A percentile compares a stretch with the other conserved stretches of the same genome.
phyloP scores from a whole-genome alignment of 1,284 basidiomycete genomes.

The Cryptococcus sp. region DNA sequence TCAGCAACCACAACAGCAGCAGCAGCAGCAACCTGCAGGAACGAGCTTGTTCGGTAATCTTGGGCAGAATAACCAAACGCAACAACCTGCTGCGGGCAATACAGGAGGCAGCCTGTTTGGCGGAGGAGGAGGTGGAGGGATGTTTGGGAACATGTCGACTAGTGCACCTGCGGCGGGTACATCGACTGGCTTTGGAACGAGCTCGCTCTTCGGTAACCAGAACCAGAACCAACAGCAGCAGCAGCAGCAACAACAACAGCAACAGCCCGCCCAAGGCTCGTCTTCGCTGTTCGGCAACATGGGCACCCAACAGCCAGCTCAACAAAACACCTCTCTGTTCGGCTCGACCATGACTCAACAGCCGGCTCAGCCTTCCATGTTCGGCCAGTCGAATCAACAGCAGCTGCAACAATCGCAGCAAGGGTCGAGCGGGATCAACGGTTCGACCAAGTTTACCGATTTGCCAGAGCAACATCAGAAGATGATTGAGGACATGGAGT shows the following conservation, averaged over 20 bases:
- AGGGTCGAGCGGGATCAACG: conserved; percentile 18
- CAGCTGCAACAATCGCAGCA: background rate
- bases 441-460: conserved; percentile 39
- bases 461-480: conserved; percentile 35
- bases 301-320: background rate
- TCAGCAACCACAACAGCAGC: background rate
- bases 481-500: conserved; percentile 40
- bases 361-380: background rate
- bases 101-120: conserved; percentile 9
- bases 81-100: background rate
- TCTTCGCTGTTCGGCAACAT: conserved; percentile 8
- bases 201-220: conserved; percentile 4
- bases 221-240: conserved; percentile 2
- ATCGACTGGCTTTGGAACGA: background rate
- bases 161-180: conserved; percentile 3
- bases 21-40: background rate
- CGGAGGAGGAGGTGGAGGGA: conserved; percentile 3
- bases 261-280: background rate
- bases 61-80: background rate
- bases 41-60: background rate
- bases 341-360: background rate
- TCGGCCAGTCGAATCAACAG: too few relatives aligned
- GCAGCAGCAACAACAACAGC: background rate
- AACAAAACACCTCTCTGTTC: background rate
- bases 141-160: conserved; percentile 11